Evolutionary conservation across 1,139 yeast species (phyloP), one percentile per base, ranked within the genome.

Genomic region (Magnusiomyces sp.): DNA sequence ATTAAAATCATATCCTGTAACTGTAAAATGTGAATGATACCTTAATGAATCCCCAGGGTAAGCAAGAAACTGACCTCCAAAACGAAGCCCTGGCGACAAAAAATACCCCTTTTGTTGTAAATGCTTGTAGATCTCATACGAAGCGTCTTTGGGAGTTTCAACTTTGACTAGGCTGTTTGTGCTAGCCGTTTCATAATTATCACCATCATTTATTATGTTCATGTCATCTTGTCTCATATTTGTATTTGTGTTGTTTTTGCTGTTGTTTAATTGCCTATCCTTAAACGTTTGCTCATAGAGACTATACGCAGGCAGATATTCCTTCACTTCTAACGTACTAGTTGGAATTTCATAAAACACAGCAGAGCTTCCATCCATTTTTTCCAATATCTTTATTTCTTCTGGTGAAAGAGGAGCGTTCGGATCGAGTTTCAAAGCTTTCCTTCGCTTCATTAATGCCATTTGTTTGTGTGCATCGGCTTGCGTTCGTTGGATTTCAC

Each of bases 41-140:
- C 95, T 68, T 52, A 92, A 69, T 2, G 97, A 95, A 62, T 92
- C 98, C 0, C 97, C 97, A 0, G 97, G 97, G 59, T 92, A 92
- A 1, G 92, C 89, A 48, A 92, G 77, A 60, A 80, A 88, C 52
- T 81, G 81, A 2, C 95, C 95, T 1, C 98, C 98, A 63, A 90
- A 92, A 53, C 95, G 74, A 41, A 89, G 71, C 0, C 97, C 98
- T 0, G 97, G 96, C 36, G 89, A 74, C 20, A 89, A 56, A 58
- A 63, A 84, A 62, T 74, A 82, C 16, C 41, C 79, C 17, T 62
- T 59, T 1, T 61, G 56, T 53, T 76, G 79, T 44, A 86, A 64
- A 48, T 71, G 63, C 41, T 67, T 66, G 58, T 68, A 78, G 31
- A 76, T 61, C 9, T 58, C 52, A 46, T 62, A 65, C 7, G 63